Conservation (phyloP, 2,329 filamentous ascomycete species). For the Arthrobotrys megalospora region DNA sequence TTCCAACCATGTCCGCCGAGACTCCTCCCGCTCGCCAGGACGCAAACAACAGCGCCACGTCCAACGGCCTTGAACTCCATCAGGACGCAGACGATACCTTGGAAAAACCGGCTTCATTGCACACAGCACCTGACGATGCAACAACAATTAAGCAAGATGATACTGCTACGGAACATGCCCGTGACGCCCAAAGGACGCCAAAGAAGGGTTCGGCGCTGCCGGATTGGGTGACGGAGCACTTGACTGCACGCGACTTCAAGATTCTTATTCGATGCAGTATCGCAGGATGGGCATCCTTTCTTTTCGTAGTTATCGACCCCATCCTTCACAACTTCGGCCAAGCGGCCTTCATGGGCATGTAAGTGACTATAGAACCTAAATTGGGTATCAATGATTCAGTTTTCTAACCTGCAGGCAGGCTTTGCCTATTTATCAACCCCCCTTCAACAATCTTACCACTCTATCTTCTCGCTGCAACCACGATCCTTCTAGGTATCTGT, state of each 20-base stretch:
- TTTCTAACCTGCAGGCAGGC: slow-evolving; percentile 45
- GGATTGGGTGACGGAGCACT: slow-evolving; percentile 68
- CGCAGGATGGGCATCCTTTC: slow-evolving; percentile 69
- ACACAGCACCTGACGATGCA: slow-evolving; percentile 1
- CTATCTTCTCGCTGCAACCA: slow-evolving; percentile 68
- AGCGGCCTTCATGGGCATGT: slow-evolving; percentile 69
- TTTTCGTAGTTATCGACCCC: slow-evolving; percentile 71
- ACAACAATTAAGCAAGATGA: slow-evolving; percentile 7
- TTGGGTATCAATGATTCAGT: too few relatives aligned
- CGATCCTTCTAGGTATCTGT: slow-evolving; percentile 70
- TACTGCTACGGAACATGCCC: background rate
- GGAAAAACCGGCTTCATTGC: slow-evolving; percentile 20
- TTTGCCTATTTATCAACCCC: slow-evolving; percentile 70
- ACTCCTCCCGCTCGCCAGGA: slow-evolving; percentile 4
- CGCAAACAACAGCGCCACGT: slow-evolving; percentile 13
- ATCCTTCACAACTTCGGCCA: slow-evolving; percentile 68
- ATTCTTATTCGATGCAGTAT: slow-evolving; percentile 70
- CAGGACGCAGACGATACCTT: slow-evolving; percentile 7
- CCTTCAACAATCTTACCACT: slow-evolving; percentile 70
- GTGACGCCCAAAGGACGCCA: background rate
- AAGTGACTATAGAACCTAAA: background rate
- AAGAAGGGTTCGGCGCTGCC: slow-evolving; percentile 33
- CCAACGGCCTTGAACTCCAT: background rate
- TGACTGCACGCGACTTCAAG: slow-evolving; percentile 70
- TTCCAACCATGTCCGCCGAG: slow-evolving; percentile 47